Evolutionary conservation across 306 rosid genomes (phyloP), one percentile per base, ranked within the genome.

Genomic region (Mucuna pruriens): DNA sequence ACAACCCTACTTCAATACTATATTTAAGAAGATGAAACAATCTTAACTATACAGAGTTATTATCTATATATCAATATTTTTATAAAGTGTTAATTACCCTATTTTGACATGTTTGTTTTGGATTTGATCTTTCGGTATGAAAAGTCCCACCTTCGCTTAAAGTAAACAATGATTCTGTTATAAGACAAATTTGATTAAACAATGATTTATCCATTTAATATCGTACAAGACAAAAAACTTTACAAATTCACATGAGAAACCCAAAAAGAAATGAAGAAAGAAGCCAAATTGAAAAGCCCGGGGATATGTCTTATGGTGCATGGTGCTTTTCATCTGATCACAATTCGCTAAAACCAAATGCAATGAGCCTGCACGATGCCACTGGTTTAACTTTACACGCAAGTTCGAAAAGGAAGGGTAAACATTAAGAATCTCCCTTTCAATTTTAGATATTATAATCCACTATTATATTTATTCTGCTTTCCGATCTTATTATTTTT

Each of bases 321-420:
- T 33, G 19, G 31, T 72, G 63, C 25, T 65, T 83, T 65, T 77
- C 70, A 45, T 68, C 81, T 75, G 10, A 33, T 54, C 81, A 46
- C 49, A 34, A 25, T 46, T 76, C 22, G 58, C 54, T 17, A 44
- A 17, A 57, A 62, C 62, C 58, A 70, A 61, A 70, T 61, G 62
- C 45, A 77, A 70, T 73, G 58, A 62, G 66, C 22, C 64, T 77
- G 20, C 31, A 60, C 70, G 9, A 58, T 76, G 17, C 69, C 7
- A 12, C 64, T 61, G 8, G 6, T 77, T 36, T 23, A 26, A 77
- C 68, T 61, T 77, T 62, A 60, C 82, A 70, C 69, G 62, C 79
- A 83, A 38, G 45, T 23, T 46, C 40, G 19, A 64, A 26, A 17
- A 13, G 49, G 17, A 23, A 9, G 29, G 60, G 1, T 40, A 40